These are phyloP conservation scores for Dictyostelium brefeldianum DNA, from an alignment of 78 protist species.

Conservation along the genomic window DNA sequence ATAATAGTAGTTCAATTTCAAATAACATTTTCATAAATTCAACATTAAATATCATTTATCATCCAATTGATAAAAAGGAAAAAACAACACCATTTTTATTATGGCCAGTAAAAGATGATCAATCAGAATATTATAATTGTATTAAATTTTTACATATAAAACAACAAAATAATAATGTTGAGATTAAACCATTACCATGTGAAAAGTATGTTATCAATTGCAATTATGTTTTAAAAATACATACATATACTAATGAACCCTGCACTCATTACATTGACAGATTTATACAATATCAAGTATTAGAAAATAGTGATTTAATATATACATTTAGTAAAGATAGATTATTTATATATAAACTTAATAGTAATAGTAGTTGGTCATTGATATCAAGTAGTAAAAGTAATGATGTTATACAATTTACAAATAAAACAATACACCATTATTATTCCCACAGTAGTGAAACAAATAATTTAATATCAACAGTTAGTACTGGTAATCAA, in stretches of 20 bases:
- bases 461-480: neutral
- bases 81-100: neutral
- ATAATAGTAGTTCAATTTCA: neutral
- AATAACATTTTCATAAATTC: neutral
- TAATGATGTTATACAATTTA: neutral
- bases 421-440: slow-evolving; percentile 4
- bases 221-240: no score
- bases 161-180: no score
- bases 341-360: neutral
- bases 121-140: neutral
- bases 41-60: neutral
- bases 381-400: no score
- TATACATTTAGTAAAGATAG: neutral
- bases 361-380: no score
- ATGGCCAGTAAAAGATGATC: neutral
- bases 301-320: neutral
- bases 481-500: neutral
- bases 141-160: neutral
- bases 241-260: no score
- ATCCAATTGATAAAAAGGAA: neutral
- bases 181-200: no score
- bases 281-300: no score
- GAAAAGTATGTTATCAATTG: no score
- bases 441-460: neutral
- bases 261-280: no score